Base-by-base conservation (phyloP, 2,329 filamentous ascomycete species). In the Cercospora zeina region DNA sequence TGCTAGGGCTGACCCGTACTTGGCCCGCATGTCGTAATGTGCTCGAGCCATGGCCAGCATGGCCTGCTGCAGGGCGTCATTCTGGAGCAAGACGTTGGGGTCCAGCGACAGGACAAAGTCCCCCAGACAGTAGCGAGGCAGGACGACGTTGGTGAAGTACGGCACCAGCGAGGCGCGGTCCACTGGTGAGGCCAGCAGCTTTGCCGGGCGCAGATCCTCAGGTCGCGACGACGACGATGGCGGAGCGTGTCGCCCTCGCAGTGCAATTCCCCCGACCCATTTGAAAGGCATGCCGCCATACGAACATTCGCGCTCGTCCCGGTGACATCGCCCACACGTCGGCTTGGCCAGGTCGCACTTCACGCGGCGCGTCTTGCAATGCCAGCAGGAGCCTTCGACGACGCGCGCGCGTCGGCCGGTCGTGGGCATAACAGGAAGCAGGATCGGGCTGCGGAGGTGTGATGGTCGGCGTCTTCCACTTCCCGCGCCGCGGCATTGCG, bases 351-450 rank as follows among this genome's bases (percentile, higher is more conserved):
- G 39, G 45, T 66, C 62, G 53, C 64, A 64, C 45, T 64, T 64
- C 10, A 66, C 59, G 31, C 64, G 19, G 14, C 59, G 51, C 31
- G 42, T 64, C 19, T 58, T 58, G 53, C 64, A 66, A 16, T 49
- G 50, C 62, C 62, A 65, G 55, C 64, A 65, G 16, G 62, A 64
- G 47, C 64, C 64, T 54, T 65, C 51, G 37, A 59, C 54, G 19
- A 63, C 56, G 30, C 61, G 61, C 9, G 53, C 86, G 77, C 0
- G 58, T 27, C 50, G 51, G 16, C 60, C 47, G 11, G 57, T 53
- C 8, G 51, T 53, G 30, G 61, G 50, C 61, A 63, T 63, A 19
- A 10, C 42, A 16, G 9, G 9, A 14, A 42, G 19, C 19, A 24
- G 33, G 34, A 14, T 16, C 10, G 10, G 24, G 24, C 24, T 3